Conservation (phyloP, 345 rosid species). For the Lepidium africanum region DNA sequence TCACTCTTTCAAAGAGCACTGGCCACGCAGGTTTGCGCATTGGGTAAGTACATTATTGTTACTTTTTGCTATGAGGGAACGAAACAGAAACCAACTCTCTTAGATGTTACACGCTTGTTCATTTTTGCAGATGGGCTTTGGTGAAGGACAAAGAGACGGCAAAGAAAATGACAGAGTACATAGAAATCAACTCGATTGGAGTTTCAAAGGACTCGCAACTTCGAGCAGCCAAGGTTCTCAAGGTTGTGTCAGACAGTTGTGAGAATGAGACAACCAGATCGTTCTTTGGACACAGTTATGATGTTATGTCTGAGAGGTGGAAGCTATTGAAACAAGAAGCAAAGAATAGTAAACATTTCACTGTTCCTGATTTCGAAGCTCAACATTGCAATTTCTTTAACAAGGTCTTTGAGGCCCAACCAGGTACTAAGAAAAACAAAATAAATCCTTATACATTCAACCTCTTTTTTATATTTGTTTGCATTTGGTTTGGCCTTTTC, state of each 20-base stretch:
- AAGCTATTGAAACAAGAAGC: constrained; percentile 50
- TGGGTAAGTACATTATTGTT: constrained; percentile 48
- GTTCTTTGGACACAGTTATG: constrained; percentile 51
- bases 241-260: constrained; percentile 49
- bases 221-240: constrained; percentile 69
- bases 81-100: neutral
- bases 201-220: constrained; percentile 90
- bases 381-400: constrained; percentile 49
- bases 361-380: constrained; percentile 51
- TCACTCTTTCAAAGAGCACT: constrained; percentile 74
- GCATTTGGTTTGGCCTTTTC: neutral
- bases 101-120: neutral
- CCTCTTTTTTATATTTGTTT: neutral
- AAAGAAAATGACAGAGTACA: constrained; percentile 62
- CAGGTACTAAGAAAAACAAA: constrained; percentile 39
- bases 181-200: constrained; percentile 80
- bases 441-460: neutral
- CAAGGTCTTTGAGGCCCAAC: constrained; percentile 43
- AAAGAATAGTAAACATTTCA: constrained; percentile 45
- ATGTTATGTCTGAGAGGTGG: constrained; percentile 62
- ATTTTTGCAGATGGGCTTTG: constrained; percentile 67
- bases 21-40: constrained; percentile 96
- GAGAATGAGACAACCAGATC: constrained; percentile 22
- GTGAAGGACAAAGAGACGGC: constrained; percentile 67
- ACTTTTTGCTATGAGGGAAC: neutral